Evolutionary conservation across 345 rosid genomes (phyloP), one percentile per base, ranked within the genome.

Genomic region (Geranium rotundifolium): DNA sequence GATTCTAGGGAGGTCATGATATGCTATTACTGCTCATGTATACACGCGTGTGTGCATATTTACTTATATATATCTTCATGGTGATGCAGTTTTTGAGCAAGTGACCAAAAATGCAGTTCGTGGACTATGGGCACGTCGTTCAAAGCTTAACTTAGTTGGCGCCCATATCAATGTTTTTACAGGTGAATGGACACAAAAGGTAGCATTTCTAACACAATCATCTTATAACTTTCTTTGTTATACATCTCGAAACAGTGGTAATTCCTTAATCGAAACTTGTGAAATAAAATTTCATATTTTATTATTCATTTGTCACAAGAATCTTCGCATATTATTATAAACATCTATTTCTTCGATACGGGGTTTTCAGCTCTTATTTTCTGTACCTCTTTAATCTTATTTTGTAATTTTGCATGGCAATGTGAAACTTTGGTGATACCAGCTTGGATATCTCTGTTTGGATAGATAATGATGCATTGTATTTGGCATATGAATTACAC

Each of bases 181-280:
- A 57, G 99, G 99, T 73, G 99, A 90, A 88, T 93, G 99, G 99
- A 93, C 99, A 54, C 99, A 93, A 58, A 93, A 93, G 97, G 99
- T 93, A 82, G 62, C 62, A 66, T 63, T 67, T 29, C 23, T 62
- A 58, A 50, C 52, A 56, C 31, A 20, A 29, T 62, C 60, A 39
- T 8, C 39, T 17, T 19, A 5, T 8, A 30, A 23, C 61, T 29
- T 30, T 56, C 20, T 52, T 50, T 61, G 55, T 49, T 9, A 61
- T 65, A 29, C 49, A 12, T 46, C 52, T 46, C 52, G 0, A 46
- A 46, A 46, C 52, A 46, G 15, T 46, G 52, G 12, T 46, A 46
- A 23, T 23, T 23, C 27, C 27, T 23, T 23, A 23, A 23, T 23
- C 2, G 27, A 23, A 23, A 23, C 27, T 9, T 46, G 52, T 46